A percentile compares a stretch with the other conserved stretches of the same genome.
Evolutionary conservation across 306 rosid species (phyloP).

Genomic region (Prinsepia uniflora): DNA sequence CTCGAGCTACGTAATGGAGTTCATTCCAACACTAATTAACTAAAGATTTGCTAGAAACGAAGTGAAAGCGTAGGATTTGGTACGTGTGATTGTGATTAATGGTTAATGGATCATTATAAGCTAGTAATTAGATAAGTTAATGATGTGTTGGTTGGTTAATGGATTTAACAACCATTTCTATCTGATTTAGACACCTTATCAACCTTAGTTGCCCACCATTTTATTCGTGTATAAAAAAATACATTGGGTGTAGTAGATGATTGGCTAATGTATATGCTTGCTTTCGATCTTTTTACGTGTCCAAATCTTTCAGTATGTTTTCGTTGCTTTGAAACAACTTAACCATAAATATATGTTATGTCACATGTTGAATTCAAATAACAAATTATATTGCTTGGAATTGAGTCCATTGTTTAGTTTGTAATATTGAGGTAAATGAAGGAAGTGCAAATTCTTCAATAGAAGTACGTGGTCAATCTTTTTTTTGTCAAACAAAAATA

Average conservation of each 20-base stretch:
- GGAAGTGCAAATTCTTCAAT: too few species aligned
- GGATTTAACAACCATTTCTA: constrained; percentile 49
- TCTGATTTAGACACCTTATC: constrained; percentile 46
- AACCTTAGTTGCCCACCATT: constrained; percentile 25
- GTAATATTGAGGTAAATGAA: background rate
- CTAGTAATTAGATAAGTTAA: constrained; percentile 11
- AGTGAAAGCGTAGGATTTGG: background rate
- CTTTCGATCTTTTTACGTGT: constrained; percentile 26
- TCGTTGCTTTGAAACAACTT: constrained; percentile 47
- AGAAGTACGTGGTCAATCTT: too few species aligned
- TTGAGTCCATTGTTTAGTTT: background rate
- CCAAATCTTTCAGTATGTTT: constrained; percentile 13
- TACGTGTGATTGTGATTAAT: background rate
- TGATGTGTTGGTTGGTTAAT: constrained; percentile 29
- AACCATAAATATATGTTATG: background rate
- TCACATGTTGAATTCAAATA: background rate
- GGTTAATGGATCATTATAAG: constrained; percentile 30
- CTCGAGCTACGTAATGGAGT: background rate
- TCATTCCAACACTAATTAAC: background rate
- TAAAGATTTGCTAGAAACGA: too few species aligned
- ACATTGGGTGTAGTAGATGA: constrained; percentile 8
- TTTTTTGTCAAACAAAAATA: too few species aligned
- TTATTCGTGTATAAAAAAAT: background rate
- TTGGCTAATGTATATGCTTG: constrained; percentile 13
- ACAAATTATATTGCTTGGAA: background rate